Evolutionary conservation across 768 basidiomycete species (phyloP), one percentile per base, ranked within the genome.

Genomic region (Asterophora parasitica): DNA sequence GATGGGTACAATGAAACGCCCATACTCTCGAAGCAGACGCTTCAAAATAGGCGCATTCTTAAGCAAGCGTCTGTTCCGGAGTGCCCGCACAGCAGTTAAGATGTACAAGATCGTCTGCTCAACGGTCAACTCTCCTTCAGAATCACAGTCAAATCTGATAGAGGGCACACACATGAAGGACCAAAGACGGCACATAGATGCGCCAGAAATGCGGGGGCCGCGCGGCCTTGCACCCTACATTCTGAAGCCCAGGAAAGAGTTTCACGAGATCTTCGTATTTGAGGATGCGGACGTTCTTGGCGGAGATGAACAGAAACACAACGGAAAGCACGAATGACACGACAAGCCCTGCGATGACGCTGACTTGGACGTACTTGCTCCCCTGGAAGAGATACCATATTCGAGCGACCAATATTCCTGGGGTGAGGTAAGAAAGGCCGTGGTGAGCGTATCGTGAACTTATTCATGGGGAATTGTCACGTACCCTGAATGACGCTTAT

Each of bases 321-420:
- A 70, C 44, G 12, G 70, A 68, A 1, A 60, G 6, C 7, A 55
- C 36, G 52, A 64, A 49, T 12, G 69, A 64, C 11, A 58, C 23
- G 3, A 60, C 17, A 41, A 71, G 72, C 13, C 58, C 51, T 15
- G 54, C 50, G 23, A 68, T 50, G 32, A 71, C 58, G n/a, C 49
- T 53, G 19, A 61, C 49, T 37, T 60, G 65, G 27, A 69, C 51
- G 8, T 28, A 4, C 26, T 46, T 59, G 39, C 61, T 64, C 26
- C 60, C 58, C 4, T 67, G 62, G 48, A 72, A 73, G 36, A 73
- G 63, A 52, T 70, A 70, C 70, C 70, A 75, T 20, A 71, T 64
- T 23, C 73, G 65, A 32, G 65, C 56, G 27, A 68, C 64, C 12
- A 73, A 63, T 34, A 71, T 70, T 16, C 64, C 72, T 74, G 37